Percentiles rank a stretch among this genome's conserved stretches.
Evolutionary conservation across 495 filamentous ascomycete genomes (phyloP).

Genomic region (Aspergillus kassunensis): DNA sequence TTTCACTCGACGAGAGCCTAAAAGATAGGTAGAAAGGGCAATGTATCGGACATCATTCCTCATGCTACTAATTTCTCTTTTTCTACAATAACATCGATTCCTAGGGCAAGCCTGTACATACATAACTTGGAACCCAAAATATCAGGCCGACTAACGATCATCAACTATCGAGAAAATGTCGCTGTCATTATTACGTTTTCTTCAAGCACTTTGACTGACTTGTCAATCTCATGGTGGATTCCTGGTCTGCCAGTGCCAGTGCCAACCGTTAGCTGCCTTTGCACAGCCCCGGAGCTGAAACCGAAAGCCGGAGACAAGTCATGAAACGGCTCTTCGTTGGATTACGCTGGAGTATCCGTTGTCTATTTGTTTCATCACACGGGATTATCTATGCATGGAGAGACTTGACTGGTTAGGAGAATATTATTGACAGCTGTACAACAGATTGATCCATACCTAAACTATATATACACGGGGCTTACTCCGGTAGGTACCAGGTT

Average conservation of each 20-base stretch:
- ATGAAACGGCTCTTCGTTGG: neutral
- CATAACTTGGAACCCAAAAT: too few species aligned
- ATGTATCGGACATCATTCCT: too few species aligned
- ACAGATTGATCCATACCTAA: neutral
- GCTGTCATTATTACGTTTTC: too few species aligned
- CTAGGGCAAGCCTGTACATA: too few species aligned
- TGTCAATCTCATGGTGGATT: neutral
- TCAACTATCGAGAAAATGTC: too few species aligned
- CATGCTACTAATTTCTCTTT: too few species aligned
- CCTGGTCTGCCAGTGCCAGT: neutral
- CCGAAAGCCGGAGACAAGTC: neutral
- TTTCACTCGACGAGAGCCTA: neutral
- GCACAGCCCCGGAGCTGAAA: slow-evolving; percentile 12
- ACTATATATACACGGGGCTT: neutral
- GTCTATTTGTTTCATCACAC: neutral
- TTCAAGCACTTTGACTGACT: neutral
- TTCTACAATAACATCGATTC: too few species aligned
- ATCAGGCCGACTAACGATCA: too few species aligned
- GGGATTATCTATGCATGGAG: neutral
- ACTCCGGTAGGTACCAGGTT: neutral
- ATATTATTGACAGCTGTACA: neutral
- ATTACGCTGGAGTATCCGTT: neutral
- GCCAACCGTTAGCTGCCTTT: neutral
- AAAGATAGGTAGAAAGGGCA: neutral
- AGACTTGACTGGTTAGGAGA: neutral